phyloP scores from a whole-genome alignment of 2,329 filamentous ascomycete species.

The Paecilomyces fulvus region DNA sequence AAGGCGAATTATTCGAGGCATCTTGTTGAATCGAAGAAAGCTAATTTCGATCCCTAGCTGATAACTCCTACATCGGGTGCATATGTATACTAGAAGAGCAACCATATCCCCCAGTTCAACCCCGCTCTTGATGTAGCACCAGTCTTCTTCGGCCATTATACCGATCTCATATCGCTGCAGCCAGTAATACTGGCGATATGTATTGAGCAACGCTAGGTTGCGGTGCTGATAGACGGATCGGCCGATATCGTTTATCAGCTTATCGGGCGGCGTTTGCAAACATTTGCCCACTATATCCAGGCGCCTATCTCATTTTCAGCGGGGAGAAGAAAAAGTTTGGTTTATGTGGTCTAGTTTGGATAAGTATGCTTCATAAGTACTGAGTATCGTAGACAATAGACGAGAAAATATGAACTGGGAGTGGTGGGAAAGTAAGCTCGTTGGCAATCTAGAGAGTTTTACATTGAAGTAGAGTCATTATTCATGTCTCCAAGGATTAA shows the following conservation, averaged over 20 bases:
- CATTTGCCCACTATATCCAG: background rate
- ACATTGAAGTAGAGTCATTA: no score
- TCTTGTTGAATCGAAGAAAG: slow-evolving; percentile 8
- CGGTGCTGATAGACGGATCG: background rate
- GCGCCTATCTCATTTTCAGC: background rate
- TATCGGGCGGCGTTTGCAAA: background rate
- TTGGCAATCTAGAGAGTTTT: no score
- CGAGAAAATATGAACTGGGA: no score
- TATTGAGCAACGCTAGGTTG: background rate
- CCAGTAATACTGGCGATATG: background rate
- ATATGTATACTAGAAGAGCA: background rate
- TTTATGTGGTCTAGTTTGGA: background rate
- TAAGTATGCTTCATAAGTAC: no score
- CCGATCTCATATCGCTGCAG: background rate
- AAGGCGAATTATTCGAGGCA: slow-evolving; percentile 38
- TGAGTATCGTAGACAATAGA: no score
- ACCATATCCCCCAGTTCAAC: background rate
- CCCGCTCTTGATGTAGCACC: background rate
- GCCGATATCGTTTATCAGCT: background rate
- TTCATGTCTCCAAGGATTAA: no score
- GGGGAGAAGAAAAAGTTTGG: background rate
- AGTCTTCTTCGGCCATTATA: background rate
- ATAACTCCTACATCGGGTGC: background rate
- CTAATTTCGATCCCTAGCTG: background rate
- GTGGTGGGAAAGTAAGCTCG: no score